Evolutionary conservation across 768 basidiomycete species (phyloP).

Genomic region (Strobilomyces echinocephalus): DNA sequence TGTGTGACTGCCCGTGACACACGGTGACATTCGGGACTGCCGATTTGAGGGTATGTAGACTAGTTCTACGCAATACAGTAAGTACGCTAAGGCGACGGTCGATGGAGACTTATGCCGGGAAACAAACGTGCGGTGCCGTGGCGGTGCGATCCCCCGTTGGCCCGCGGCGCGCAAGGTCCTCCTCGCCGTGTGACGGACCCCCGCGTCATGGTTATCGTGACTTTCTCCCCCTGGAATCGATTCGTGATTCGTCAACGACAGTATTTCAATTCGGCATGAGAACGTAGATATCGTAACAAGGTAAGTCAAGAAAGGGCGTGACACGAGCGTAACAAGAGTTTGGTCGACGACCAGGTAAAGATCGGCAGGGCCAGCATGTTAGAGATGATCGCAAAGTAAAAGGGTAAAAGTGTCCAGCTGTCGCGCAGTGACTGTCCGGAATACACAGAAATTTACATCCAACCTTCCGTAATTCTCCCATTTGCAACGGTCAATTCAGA

Average conservation of each 20-base stretch:
- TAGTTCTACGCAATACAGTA: no score
- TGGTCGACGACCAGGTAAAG: slow-evolving; percentile 9
- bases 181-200: no score
- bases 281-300: slow-evolving; percentile 37
- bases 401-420: slow-evolving; percentile 37
- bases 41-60: no score
- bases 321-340: slow-evolving; percentile 24
- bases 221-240: not conserved
- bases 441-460: slow-evolving; percentile 25
- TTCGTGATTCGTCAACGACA: slow-evolving; percentile 13
- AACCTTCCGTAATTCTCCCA: slow-evolving; percentile 53
- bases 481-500: slow-evolving; percentile 47
- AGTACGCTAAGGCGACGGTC: no score
- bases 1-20: no score
- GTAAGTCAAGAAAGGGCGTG: slow-evolving; percentile 34
- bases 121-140: no score
- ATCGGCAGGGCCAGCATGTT: slow-evolving; percentile 6
- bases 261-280: slow-evolving; percentile 34
- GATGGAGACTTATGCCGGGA: no score
- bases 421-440: slow-evolving; percentile 6
- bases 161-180: no score
- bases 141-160: no score
- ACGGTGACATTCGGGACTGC: no score
- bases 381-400: slow-evolving; percentile 8
- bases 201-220: no score